Evolutionary conservation across 2,329 filamentous ascomycete genomes (phyloP), one percentile per base, ranked within the genome.

Genomic region (Neurospora sp.): DNA sequence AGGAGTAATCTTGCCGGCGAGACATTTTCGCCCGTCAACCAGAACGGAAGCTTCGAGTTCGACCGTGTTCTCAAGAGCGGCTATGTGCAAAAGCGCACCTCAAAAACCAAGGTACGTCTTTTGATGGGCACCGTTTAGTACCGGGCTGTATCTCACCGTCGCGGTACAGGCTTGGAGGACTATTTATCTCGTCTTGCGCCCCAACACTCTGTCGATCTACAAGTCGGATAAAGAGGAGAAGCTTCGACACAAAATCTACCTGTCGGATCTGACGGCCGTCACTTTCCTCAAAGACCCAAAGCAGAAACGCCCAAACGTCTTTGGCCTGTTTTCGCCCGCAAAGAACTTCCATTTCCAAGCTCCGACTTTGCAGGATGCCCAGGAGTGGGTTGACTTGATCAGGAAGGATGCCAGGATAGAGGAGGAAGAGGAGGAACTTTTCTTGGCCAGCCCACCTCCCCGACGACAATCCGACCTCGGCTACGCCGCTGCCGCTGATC

Each of bases 1-100:
- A 78, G 75, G 70, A 78, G 73, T 69, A 84, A 87, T 74, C 80
- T 88, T 36, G 83, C 82, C 36, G 78, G 90, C 62, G 88, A 91
- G 73, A 85, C 89, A 17, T 89, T 93, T 77, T 96, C 92, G 38
- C 92, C 93, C 4, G 93, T 98, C 73, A 97, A 95, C 78, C 91
- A 97, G 80, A 94, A 97, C 80, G 96, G 96, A 72, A 96, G 93
- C 80, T 99, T 97, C 79, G 94, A 96, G 77, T 97, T 96, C 77
- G 96, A 99, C 80, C 90, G 93, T 67, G 92, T 98, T 69, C 87
- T 98, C 79, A 98, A 97, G 82, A 89, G 91, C 70, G 94, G 95
- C 71, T 91, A 91, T 74, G 89, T 97, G 46, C 87, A 91, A 77
- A 97, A 97, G 81, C 89, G 95, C 74, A 96, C 93, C 19, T 91